Evolutionary conservation across 2,329 filamentous ascomycete genomes (phyloP).

Genomic region (Aspergillus pseudoviridinutans): DNA sequence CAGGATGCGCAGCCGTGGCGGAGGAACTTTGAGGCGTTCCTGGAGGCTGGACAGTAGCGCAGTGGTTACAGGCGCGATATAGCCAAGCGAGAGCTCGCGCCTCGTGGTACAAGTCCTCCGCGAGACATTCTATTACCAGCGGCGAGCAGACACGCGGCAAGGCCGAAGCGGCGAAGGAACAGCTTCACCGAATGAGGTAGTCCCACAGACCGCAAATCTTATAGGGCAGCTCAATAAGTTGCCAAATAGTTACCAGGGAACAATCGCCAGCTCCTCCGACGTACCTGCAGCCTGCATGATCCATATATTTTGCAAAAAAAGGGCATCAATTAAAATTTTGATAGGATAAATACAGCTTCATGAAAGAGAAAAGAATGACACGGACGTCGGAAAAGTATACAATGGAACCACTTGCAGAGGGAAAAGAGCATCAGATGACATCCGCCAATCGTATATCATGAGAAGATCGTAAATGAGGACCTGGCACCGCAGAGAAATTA

Average conservation of each 20-base stretch:
- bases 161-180: background rate
- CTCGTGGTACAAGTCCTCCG: background rate
- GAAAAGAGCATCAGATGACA: conserved; percentile 6
- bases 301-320: background rate
- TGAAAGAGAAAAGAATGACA: conserved; percentile 19
- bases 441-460: background rate
- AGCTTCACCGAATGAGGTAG: background rate
- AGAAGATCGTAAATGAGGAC: conserved; percentile 6
- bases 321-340: conserved; percentile 7
- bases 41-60: conserved; percentile 5
- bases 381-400: conserved; percentile 22
- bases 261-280: background rate
- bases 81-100: background rate
- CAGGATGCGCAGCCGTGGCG: conserved; percentile 29
- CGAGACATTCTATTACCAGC: background rate
- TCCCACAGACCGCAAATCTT: background rate
- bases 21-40: conserved; percentile 31
- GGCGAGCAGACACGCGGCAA: background rate
- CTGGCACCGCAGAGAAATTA: background rate
- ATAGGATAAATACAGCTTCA: conserved; percentile 29
- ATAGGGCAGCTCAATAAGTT: background rate
- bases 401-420: conserved; percentile 17
- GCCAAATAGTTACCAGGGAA: background rate
- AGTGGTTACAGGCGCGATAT: background rate
- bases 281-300: background rate